These are phyloP conservation scores for Penicillium digitatum DNA, from an alignment of 2,329 filamentous ascomycete species.

Conservation along the genomic window DNA sequence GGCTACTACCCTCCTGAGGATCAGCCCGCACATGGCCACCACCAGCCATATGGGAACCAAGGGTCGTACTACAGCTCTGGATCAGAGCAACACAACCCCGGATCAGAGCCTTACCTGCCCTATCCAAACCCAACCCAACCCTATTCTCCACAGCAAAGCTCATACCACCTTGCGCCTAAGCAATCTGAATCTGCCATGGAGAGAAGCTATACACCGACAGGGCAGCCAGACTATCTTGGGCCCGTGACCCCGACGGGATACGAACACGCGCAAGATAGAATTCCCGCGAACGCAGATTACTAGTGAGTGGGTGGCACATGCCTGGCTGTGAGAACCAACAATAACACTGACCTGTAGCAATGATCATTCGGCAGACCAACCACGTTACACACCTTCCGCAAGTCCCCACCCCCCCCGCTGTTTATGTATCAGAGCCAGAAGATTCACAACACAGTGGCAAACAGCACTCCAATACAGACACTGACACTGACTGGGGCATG, in stretches of 20 bases:
- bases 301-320: constrained; percentile 26
- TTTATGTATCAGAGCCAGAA: constrained; percentile 15
- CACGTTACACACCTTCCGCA: constrained; percentile 18
- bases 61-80: constrained; percentile 15
- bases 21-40: constrained; percentile 20
- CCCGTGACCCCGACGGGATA: constrained; percentile 45
- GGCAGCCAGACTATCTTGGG: constrained; percentile 33
- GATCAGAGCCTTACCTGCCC: constrained; percentile 24
- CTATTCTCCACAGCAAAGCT: constrained; percentile 27
- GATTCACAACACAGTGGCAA: constrained; percentile 6
- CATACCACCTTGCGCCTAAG: constrained; percentile 25
- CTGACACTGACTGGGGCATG: constrained; percentile 29
- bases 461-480: constrained; percentile 7
- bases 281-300: constrained; percentile 31
- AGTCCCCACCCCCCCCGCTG: constrained; percentile 16
- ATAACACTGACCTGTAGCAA: constrained; percentile 7
- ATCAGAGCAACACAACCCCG: constrained; percentile 20
- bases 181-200: constrained; percentile 29
- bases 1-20: constrained; percentile 27
- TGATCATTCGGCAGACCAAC: constrained; percentile 14
- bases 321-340: not conserved
- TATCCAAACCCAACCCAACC: constrained; percentile 21
- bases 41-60: constrained; percentile 22
- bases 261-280: constrained; percentile 31
- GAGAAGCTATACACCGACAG: constrained; percentile 46